Conservation (phyloP, 176 grass and related monocot species). For the Puya raimondii region DNA sequence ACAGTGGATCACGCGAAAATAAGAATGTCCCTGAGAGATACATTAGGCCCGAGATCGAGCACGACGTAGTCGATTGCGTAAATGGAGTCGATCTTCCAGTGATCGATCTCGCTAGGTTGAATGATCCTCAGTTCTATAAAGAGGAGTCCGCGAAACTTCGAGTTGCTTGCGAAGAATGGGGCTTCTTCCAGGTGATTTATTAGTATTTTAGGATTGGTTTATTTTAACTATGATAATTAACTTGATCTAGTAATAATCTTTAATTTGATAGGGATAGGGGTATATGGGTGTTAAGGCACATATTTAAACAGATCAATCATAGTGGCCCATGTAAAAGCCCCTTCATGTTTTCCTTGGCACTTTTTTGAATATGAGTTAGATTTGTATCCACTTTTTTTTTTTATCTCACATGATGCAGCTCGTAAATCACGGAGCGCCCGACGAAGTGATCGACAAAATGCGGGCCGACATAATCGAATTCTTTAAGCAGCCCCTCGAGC, state of each 20-base stretch:
- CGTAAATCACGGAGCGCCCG: constrained; percentile 22
- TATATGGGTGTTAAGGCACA: too few relatives aligned
- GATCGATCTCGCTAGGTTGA: constrained; percentile 35
- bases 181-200: constrained; percentile 56
- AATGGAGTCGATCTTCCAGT: constrained; percentile 23
- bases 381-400: background rate
- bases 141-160: constrained; percentile 27
- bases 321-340: background rate
- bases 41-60: constrained; percentile 14
- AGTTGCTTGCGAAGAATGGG: constrained; percentile 42
- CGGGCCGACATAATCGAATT: constrained; percentile 14
- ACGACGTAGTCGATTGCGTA: constrained; percentile 16
- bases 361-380: background rate
- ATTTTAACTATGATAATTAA: too few relatives aligned
- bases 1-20: background rate
- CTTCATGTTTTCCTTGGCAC: background rate
- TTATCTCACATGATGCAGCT: constrained; percentile 16
- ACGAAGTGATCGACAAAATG: constrained; percentile 18
- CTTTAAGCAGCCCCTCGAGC: constrained; percentile 28
- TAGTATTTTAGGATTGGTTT: background rate
- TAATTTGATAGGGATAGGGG: too few relatives aligned
- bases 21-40: constrained; percentile 34
- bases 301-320: too few relatives aligned
- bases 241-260: too few relatives aligned
- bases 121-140: constrained; percentile 15